Conservation (phyloP, 306 rosid genomes). For the Clitoria ternatea region DNA sequence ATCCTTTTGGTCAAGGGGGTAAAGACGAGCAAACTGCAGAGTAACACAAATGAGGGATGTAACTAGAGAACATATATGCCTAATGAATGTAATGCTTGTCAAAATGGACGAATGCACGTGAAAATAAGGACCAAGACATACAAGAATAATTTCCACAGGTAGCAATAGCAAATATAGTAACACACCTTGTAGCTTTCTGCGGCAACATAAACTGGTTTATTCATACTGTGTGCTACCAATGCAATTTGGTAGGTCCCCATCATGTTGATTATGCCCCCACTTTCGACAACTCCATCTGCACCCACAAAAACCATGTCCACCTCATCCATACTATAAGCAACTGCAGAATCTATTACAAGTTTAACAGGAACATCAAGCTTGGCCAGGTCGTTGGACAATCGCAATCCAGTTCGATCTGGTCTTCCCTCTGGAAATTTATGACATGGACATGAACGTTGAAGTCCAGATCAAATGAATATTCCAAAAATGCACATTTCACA, state of each 20-base stretch:
- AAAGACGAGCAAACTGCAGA: conserved; percentile 82
- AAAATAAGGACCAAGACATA: neutral
- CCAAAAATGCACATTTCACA: conserved; percentile 9
- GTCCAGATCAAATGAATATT: neutral
- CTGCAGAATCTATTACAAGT: conserved; percentile 84
- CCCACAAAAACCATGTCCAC: conserved; percentile 90
- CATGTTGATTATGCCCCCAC: conserved; percentile 90
- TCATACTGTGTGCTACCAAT: conserved; percentile 73
- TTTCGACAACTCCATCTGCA: conserved; percentile 89
- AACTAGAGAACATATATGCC: neutral
- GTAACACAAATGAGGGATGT: neutral
- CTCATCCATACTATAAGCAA: conserved; percentile 79
- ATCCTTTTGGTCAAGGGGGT: conserved; percentile 94
- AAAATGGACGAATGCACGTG: neutral
- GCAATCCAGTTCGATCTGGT: conserved; percentile 77
- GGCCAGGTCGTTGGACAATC: conserved; percentile 71
- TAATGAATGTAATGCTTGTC: neutral
- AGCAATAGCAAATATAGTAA: neutral
- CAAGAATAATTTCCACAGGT: neutral
- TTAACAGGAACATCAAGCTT: conserved; percentile 85
- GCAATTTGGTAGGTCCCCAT: conserved; percentile 93
- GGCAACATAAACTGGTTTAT: conserved; percentile 79
- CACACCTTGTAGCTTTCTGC: conserved; percentile 92
- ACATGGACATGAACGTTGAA: neutral
- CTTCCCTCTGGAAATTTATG: conserved; percentile 74